These are phyloP conservation scores for Penicillium simplicissimum DNA, from an alignment of 495 filamentous ascomycete species.

Conservation along the genomic window DNA sequence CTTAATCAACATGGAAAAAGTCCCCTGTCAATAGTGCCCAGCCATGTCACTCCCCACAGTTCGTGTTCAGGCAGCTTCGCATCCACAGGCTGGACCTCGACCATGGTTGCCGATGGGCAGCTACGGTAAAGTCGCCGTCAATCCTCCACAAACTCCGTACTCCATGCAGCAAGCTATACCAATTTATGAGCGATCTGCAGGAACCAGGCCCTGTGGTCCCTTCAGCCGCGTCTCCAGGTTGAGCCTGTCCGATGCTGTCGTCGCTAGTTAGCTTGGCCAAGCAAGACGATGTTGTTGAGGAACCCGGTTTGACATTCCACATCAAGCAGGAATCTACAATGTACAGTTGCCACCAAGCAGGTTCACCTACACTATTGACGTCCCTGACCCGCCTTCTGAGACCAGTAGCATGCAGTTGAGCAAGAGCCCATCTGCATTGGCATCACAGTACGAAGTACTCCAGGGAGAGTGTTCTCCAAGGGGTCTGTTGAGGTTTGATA, in stretches of 20 bases:
- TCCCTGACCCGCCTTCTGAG: background rate
- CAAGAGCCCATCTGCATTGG: background rate
- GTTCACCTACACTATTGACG: conserved; percentile 8
- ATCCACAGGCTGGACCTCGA: background rate
- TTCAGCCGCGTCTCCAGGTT: conserved; percentile 5
- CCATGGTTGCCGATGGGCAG: background rate
- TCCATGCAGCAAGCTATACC: background rate
- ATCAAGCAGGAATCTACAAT: conserved; percentile 12
- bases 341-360: conserved; percentile 4
- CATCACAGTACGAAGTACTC: background rate
- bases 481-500: background rate
- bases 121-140: background rate
- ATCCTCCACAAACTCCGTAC: background rate
- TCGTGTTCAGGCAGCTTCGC: conserved; percentile 2
- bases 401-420: background rate
- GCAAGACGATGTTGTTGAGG: background rate
- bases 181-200: conserved; percentile 5
- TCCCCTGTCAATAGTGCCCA: conserved; percentile 1
- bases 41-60: background rate
- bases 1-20: conserved; percentile 3
- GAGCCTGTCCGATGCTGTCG: conserved; percentile 6
- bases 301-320: background rate
- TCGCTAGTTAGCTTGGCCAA: background rate
- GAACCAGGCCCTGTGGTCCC: conserved; percentile 3
- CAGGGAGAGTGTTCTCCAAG: background rate